These are phyloP conservation scores for Emmonsiellopsis sp. DNA, from an alignment of 2,329 filamentous ascomycete species.

Conservation along the genomic window DNA sequence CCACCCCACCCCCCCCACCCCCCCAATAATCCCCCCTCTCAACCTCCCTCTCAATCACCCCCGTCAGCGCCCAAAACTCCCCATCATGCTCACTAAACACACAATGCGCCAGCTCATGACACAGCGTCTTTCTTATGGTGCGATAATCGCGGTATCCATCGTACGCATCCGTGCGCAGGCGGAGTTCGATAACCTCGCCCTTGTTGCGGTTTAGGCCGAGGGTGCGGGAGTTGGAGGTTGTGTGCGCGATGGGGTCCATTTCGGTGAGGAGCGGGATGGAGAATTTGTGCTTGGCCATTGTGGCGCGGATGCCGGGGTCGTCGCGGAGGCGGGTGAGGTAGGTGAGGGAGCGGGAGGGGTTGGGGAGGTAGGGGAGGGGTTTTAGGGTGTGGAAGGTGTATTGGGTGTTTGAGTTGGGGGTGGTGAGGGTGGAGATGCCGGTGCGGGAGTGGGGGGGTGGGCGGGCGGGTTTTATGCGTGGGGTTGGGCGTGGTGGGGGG, in stretches of 20 bases:
- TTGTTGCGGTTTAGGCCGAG: slow-evolving; percentile 79
- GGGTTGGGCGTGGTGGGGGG: slow-evolving; percentile 5
- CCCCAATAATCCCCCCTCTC: slow-evolving; percentile 76
- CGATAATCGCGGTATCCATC: slow-evolving; percentile 92
- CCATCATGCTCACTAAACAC: slow-evolving; percentile 76
- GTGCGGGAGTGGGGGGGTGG: slow-evolving; percentile 18
- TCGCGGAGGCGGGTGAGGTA: slow-evolving; percentile 69
- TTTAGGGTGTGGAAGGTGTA: slow-evolving; percentile 78
- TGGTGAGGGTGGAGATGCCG: slow-evolving; percentile 18
- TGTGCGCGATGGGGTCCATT: slow-evolving; percentile 85
- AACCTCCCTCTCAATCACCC: slow-evolving; percentile 80
- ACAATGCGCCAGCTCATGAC: slow-evolving; percentile 92
- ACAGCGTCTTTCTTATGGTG: slow-evolving; percentile 82
- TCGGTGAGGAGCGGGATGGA: slow-evolving; percentile 80
- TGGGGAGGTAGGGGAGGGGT: slow-evolving; percentile 68
- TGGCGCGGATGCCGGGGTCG: slow-evolving; percentile 74
- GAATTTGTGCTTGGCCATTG: slow-evolving; percentile 80
- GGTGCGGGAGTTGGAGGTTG: slow-evolving; percentile 70
- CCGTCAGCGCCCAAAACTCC: slow-evolving; percentile 82
- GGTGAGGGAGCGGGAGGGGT: slow-evolving; percentile 58
- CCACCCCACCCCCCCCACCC: slow-evolving; percentile 53
- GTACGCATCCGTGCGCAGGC: slow-evolving; percentile 85
- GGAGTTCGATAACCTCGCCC: slow-evolving; percentile 83
- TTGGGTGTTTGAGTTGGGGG: slow-evolving; percentile 18
- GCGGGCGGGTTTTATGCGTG: slow-evolving; percentile 12